These are phyloP conservation scores for Peterozyma toletana DNA, from an alignment of 805 yeast species.

Conservation along the genomic window DNA sequence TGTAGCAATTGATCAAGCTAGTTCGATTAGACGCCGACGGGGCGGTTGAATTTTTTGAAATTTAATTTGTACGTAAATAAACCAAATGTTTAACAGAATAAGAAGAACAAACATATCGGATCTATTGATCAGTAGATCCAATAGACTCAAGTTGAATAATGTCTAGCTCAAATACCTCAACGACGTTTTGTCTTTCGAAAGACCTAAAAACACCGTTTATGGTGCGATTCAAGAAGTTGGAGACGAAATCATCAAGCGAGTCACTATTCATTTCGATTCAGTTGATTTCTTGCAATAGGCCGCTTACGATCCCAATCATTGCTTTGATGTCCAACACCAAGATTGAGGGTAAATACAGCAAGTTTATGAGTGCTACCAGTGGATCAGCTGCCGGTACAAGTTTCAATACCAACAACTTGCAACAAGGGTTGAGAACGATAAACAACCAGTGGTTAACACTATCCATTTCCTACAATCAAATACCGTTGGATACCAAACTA, in stretches of 20 bases:
- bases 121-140: too few species aligned
- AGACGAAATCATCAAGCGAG: constrained; percentile 5
- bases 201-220: constrained; percentile 44
- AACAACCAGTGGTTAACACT: constrained; percentile 66
- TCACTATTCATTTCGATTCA: constrained; percentile 6
- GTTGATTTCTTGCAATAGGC: constrained; percentile 35
- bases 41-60: too few species aligned
- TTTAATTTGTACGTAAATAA: too few species aligned
- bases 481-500: constrained; percentile 57
- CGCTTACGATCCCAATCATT: constrained; percentile 36
- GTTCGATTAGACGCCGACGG: too few species aligned
- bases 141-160: neutral
- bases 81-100: too few species aligned
- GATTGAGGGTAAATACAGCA: neutral
- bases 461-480: constrained; percentile 64
- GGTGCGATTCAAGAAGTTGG: constrained; percentile 29
- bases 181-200: constrained; percentile 50
- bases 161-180: constrained; percentile 11
- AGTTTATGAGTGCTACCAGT: neutral
- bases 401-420: constrained; percentile 7
- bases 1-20: too few species aligned
- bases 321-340: constrained; percentile 18
- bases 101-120: too few species aligned
- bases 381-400: neutral
- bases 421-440: constrained; percentile 6